phyloP scores from a whole-genome alignment of 1,139 yeast species.

The Magnusiomyces tetraspermus region DNA sequence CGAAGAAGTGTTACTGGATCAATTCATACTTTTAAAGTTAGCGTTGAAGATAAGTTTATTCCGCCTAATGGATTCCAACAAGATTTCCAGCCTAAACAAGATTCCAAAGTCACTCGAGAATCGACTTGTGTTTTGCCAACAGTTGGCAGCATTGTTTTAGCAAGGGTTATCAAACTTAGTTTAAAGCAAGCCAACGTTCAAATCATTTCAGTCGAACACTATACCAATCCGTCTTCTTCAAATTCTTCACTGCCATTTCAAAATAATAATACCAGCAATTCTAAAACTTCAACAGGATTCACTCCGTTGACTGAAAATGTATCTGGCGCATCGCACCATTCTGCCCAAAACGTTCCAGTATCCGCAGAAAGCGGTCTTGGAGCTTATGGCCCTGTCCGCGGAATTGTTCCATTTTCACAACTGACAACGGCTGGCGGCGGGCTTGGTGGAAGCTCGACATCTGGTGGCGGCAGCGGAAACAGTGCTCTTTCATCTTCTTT shows the following conservation, averaged over 20 bases:
- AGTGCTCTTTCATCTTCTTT: too few species aligned
- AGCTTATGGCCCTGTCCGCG: conserved; percentile 42
- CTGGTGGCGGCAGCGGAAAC: conserved; percentile 38
- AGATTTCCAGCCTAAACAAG: conserved; percentile 20
- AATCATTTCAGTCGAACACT: conserved; percentile 60
- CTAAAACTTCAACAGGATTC: not conserved
- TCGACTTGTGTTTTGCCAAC: conserved; percentile 50
- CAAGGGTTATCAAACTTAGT: conserved; percentile 58
- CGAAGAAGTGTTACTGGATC: not conserved
- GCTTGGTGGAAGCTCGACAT: too few species aligned
- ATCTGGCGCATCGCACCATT: conserved; percentile 35
- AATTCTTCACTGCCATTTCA: not conserved
- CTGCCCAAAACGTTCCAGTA: conserved; percentile 30
- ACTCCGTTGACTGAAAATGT: not conserved
- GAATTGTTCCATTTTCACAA: conserved; percentile 18
- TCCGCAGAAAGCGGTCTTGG: conserved; percentile 60
- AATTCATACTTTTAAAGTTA: conserved; percentile 24
- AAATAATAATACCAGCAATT: not conserved
- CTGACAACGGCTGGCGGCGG: conserved; percentile 7
- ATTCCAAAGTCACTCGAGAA: conserved; percentile 21
- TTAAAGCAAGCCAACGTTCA: conserved; percentile 72
- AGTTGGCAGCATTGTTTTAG: conserved; percentile 77
- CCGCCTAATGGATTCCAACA: conserved; percentile 16
- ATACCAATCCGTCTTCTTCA: not conserved
- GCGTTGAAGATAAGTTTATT: conserved; percentile 32